Evolutionary conservation across 192 early-diverging fungal species (phyloP).

Genomic region (Rhizoclosmatium globosum): DNA sequence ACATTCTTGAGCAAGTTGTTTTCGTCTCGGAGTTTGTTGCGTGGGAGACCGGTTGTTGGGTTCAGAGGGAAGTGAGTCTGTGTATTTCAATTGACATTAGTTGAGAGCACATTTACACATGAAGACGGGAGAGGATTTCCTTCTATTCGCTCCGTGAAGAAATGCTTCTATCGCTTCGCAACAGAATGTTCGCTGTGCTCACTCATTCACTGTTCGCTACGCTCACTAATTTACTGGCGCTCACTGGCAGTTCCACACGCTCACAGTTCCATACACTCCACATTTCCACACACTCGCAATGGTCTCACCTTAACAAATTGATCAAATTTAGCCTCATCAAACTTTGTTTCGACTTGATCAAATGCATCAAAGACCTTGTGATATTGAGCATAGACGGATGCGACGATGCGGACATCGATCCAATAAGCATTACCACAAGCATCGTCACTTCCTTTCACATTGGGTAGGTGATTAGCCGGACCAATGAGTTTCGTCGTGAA

Average conservation of each 20-base stretch:
- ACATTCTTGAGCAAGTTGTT: constrained; percentile 6
- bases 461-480: neutral
- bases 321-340: neutral
- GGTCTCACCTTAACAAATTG: neutral
- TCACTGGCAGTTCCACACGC: no score
- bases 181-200: no score
- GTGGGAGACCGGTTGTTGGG: neutral
- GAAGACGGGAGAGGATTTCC: no score
- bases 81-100: no score
- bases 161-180: no score
- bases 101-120: no score
- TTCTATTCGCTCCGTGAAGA: no score
- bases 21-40: constrained; percentile 24
- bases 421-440: constrained; percentile 36
- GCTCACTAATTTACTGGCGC: no score
- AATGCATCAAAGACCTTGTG: constrained; percentile 8
- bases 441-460: constrained; percentile 13
- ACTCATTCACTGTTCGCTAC: no score
- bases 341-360: neutral
- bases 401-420: constrained; percentile 24
- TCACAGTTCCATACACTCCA: no score
- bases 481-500: constrained; percentile 1
- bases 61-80: constrained; percentile 10
- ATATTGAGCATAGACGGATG: neutral
- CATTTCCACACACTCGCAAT: no score